Base-by-base conservation (phyloP, 208 protist species). In the Trypanosoma congolense region DNA sequence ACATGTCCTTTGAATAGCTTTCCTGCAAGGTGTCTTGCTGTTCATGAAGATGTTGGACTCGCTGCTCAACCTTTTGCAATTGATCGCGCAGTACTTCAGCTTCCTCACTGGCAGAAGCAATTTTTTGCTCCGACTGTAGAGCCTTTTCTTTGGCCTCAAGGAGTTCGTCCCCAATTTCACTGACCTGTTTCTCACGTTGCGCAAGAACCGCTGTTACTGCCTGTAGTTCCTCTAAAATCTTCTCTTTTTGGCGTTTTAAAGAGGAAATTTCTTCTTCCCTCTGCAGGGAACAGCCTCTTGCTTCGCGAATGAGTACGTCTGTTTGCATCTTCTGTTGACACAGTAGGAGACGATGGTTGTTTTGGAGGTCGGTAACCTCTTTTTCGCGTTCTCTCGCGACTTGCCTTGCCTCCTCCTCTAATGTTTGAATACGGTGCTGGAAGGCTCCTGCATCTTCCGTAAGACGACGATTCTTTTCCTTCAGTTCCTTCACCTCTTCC, bases 211-310 rank as follows among this genome's bases (percentile, higher is more conserved):
- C 67, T 2, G 73, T 72, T 3, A 87, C 68, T 19, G 77, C 84
- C 31, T 80, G 79, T 12, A 87, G 70, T 50, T 91, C 83, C 44
- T 83, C 77, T 0, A 73, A 70, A 21, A 79, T 62, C 56, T 83
- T 75, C 19, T 68, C 18, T 18, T 82, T 52, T 61, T 95, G 82
- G n/a, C 77, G 79, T 2, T 68, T 74, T 12, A 95, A 68, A 21
- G 74, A 77, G n/a, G 71, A 72, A 16, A 65, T 80, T 57, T 95
- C 83, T 52, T 92, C 84, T 36, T 90, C 73, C n/a, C 87, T 55
- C 19, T 66, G 75, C 12, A 71, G 36, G 48, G 69, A 65, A 30
- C 76, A 77, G 6, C 78, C 80, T 19, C 73, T 75, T 2, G 83
- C 75, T 60, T 90, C 87, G 4, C 79, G 72, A 16, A 94, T 52